phyloP scores from a whole-genome alignment of 345 rosid species.

The Excoecaria agallocha region DNA sequence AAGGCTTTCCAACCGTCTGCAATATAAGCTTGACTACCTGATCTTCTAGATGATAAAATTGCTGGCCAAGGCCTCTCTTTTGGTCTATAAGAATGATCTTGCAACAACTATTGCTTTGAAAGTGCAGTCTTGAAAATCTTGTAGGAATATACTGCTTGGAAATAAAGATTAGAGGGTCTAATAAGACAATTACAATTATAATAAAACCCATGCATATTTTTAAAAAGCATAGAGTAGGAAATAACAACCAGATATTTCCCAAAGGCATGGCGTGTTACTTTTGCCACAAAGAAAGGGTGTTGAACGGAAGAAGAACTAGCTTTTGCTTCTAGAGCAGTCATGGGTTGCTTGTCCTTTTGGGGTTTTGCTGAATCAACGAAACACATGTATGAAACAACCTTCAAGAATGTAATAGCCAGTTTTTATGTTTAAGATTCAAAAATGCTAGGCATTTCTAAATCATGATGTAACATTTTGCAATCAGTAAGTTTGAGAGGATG shows the following conservation, averaged over 20 bases:
- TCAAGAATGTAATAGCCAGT: too few relatives aligned
- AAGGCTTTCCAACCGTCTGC: constrained; percentile 12
- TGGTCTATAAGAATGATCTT: constrained; percentile 12
- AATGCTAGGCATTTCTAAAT: too few relatives aligned
- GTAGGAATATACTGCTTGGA: background rate
- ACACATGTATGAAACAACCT: too few relatives aligned
- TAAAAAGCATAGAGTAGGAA: background rate
- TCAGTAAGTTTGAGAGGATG: background rate
- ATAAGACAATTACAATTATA: background rate
- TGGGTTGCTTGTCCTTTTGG: background rate
- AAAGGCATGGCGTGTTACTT: background rate
- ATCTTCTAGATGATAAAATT: background rate
- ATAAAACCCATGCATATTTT: background rate
- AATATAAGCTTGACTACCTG: background rate
- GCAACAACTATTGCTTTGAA: background rate
- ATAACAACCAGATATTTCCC: background rate
- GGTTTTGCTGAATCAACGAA: background rate
- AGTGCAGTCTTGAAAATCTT: constrained; percentile 6
- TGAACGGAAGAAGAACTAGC: background rate
- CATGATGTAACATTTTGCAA: too few relatives aligned
- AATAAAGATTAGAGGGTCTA: background rate
- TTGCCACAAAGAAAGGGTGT: background rate
- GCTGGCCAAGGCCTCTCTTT: constrained; percentile 18
- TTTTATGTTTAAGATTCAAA: too few relatives aligned
- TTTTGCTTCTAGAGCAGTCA: background rate